Percentiles rank a stretch among this genome's conserved stretches.
These are phyloP conservation scores for Colletotrichum australisinense DNA, from an alignment of 2,329 filamentous ascomycete species.

Conservation along the genomic window DNA sequence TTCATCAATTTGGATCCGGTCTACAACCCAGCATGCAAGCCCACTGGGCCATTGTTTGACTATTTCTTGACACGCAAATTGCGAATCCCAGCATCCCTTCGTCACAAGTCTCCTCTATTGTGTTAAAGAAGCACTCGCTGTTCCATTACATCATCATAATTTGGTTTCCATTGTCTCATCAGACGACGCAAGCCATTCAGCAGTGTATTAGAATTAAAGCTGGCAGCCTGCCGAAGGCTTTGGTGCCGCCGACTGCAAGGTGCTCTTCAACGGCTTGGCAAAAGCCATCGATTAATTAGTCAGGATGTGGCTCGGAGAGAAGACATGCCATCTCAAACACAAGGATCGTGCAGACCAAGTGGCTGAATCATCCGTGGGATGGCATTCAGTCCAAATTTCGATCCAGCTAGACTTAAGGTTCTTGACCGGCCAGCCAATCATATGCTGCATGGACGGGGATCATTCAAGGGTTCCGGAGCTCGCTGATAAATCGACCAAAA, in stretches of 20 bases:
- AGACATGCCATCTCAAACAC: conserved; percentile 4
- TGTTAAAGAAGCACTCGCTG: background rate
- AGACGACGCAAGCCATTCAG: background rate
- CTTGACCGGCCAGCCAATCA: conserved; percentile 1
- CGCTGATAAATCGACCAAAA: conserved; percentile 31
- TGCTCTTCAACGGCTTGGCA: background rate
- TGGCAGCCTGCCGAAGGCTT: background rate
- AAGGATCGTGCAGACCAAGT: background rate
- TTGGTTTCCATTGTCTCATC: background rate
- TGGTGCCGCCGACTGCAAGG: background rate
- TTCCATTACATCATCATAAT: background rate
- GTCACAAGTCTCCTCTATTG: background rate
- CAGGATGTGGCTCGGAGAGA: background rate
- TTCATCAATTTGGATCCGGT: background rate
- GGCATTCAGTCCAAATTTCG: background rate
- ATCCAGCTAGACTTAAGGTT: background rate
- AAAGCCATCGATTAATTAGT: conserved; percentile 11
- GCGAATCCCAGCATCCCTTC: background rate
- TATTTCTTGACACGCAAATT: background rate
- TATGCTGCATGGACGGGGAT: background rate
- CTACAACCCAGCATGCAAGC: background rate
- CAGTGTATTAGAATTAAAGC: background rate
- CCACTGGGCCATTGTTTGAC: background rate
- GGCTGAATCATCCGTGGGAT: background rate
- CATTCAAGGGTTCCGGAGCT: conserved; percentile 5